Conservation (phyloP, 345 rosid genomes). For the Trapa incisa region DNA sequence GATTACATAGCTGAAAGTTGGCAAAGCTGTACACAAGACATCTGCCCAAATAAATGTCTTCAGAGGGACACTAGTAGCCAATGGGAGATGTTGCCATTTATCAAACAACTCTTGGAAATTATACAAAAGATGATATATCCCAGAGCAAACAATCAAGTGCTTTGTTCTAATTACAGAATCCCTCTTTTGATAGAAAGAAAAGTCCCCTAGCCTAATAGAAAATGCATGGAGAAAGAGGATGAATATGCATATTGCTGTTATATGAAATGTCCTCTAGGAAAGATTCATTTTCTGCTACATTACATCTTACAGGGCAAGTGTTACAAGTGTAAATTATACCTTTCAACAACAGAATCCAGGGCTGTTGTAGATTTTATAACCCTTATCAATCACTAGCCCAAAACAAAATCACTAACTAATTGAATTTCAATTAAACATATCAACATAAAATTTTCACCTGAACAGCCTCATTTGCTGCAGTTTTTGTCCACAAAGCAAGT, state of each 20-base stretch:
- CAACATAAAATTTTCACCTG: constrained; percentile 33
- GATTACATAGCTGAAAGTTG: no score
- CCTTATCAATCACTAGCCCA: not conserved
- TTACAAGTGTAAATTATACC: not conserved
- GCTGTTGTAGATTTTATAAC: not conserved
- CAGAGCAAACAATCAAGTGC: no score
- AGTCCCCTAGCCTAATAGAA: no score
- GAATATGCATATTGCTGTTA: no score
- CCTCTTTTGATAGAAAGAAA: no score
- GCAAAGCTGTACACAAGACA: no score
- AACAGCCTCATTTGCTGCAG: constrained; percentile 80
- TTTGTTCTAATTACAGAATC: no score
- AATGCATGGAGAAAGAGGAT: no score
- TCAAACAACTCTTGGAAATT: no score
- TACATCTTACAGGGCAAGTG: not conserved
- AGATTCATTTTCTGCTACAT: not conserved
- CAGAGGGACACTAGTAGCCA: not conserved
- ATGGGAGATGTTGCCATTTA: not conserved
- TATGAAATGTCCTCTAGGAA: not conserved
- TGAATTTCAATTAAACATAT: not conserved
- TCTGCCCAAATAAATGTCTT: not conserved
- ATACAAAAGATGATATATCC: no score
- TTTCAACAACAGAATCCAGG: not conserved
- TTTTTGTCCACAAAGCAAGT: constrained; percentile 83
- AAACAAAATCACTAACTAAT: not conserved